Base-by-base conservation (phyloP, 179 eudicot species). In the Carnegiea gigantea region DNA sequence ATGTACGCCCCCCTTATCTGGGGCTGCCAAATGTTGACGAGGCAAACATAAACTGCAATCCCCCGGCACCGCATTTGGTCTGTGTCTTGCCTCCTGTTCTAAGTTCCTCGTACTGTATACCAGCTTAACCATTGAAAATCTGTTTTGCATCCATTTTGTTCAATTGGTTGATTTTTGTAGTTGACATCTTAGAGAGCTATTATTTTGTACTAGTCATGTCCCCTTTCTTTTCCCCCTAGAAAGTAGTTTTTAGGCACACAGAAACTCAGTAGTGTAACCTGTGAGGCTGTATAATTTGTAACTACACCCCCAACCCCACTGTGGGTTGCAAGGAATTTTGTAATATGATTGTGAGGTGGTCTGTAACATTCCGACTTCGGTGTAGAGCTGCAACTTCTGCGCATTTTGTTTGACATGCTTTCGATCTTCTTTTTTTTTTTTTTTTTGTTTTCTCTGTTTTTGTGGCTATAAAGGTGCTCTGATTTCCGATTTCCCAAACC, bases 11-110 rank as follows among this genome's bases (percentile, higher is more conserved):
- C 1, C 99, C 99, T 76, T 93, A 92, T 76, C 93, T 97, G 6
- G 91, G 90, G 36, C 83, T 97, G 78, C 98, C 99, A 62, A 79
- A 89, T 82, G 86, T 93, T 6, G 93, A 88, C 1, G 88, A 88
- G 81, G 87, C 94, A 33, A 90, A 92, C 78, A 90, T 97, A 84
- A 91, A 95, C 70, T 90, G 92, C 92, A 97, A 93, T 76, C 99
- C 98, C 14, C 96, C 99, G 23, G 97, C 95, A 23, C 98, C 98
- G 8, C 99, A 97, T 88, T 84, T 97, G 83, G 92, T 97, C 78
- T 93, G 99, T 78, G 91, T 97, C 84, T 85, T 95, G 88, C 99
- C 98, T 82, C 97, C 99, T 36, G 85, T 91, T 83, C 89, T 97
- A 65, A 90, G 99, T 85, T 97, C 99, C 28, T 95, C 99, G 24